phyloP scores from a whole-genome alignment of 163 green algal species.

The Scenedesmus sp. region DNA sequence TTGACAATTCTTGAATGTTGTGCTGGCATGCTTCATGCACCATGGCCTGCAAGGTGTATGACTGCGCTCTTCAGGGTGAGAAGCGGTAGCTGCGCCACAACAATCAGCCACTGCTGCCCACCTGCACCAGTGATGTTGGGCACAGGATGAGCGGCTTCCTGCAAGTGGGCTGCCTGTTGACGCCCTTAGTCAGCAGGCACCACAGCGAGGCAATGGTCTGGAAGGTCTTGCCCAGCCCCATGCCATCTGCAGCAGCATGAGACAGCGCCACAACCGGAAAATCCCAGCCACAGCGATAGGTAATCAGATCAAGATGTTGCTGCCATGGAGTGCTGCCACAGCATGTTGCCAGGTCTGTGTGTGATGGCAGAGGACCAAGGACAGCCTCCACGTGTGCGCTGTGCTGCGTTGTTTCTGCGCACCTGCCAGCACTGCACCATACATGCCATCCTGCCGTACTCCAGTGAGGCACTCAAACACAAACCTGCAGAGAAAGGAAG shows the following conservation, averaged over 20 bases:
- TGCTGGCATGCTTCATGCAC: too few relatives aligned
- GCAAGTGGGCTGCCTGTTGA: constrained; percentile 56
- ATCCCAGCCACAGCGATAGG: neutral
- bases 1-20: too few relatives aligned
- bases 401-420: neutral
- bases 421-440: constrained; percentile 46
- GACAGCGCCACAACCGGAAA: neutral
- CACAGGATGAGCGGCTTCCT: constrained; percentile 66
- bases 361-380: too few relatives aligned
- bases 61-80: too few relatives aligned
- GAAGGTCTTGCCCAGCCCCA: constrained; percentile 77
- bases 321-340: too few relatives aligned
- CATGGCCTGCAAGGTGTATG: too few relatives aligned
- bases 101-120: neutral
- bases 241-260: constrained; percentile 49
- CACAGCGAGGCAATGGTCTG: constrained; percentile 62
- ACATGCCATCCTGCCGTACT: constrained; percentile 50
- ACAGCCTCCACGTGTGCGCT: too few relatives aligned
- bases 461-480: constrained; percentile 70
- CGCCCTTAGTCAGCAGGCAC: constrained; percentile 63
- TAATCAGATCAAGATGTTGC: neutral
- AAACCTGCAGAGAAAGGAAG: constrained; percentile 50
- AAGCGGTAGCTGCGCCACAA: too few relatives aligned
- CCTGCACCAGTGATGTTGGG: constrained; percentile 63
- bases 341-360: too few relatives aligned